Conservation (phyloP, 2,329 filamentous ascomycete species). For the Ophiobolus disseminans region DNA sequence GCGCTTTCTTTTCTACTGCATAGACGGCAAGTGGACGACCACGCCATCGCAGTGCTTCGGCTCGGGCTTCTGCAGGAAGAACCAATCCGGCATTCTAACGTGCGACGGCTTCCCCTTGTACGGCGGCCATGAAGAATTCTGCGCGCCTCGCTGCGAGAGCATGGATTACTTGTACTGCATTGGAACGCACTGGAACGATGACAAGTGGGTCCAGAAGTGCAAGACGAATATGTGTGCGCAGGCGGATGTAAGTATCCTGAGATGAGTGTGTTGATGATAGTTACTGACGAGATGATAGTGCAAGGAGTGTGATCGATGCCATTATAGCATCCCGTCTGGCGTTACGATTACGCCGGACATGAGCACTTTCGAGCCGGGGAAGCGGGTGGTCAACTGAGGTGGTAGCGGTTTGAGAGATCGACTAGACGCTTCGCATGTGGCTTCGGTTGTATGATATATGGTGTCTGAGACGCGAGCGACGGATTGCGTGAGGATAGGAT, state of each 20-base stretch:
- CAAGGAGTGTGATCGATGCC: constrained; percentile 13
- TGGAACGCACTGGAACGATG: neutral
- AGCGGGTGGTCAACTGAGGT: neutral
- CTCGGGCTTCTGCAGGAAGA: neutral
- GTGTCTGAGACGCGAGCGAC: too few species aligned
- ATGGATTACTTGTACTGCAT: constrained; percentile 4
- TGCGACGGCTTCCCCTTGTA: constrained; percentile 5
- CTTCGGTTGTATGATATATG: too few species aligned
- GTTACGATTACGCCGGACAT: constrained; percentile 3
- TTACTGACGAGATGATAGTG: constrained; percentile 3
- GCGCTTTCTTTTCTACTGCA: constrained; percentile 6
- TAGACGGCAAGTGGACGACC: neutral
- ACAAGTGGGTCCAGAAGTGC: neutral
- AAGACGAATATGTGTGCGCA: constrained; percentile 6
- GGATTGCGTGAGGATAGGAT: too few species aligned
- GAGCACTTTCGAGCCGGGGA: constrained; percentile 2
- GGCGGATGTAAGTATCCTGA: constrained; percentile 4
- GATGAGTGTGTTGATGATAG: neutral
- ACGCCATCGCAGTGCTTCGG: neutral
- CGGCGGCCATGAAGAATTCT: neutral
- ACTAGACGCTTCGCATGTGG: neutral
- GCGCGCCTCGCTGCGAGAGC: constrained; percentile 1
- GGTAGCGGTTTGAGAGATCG: neutral
- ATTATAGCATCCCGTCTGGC: constrained; percentile 2
- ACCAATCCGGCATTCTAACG: neutral